Percentiles rank a stretch among this genome's conserved stretches.
Evolutionary conservation across 306 rosid genomes (phyloP).

Genomic region (Begonia masoniana): DNA sequence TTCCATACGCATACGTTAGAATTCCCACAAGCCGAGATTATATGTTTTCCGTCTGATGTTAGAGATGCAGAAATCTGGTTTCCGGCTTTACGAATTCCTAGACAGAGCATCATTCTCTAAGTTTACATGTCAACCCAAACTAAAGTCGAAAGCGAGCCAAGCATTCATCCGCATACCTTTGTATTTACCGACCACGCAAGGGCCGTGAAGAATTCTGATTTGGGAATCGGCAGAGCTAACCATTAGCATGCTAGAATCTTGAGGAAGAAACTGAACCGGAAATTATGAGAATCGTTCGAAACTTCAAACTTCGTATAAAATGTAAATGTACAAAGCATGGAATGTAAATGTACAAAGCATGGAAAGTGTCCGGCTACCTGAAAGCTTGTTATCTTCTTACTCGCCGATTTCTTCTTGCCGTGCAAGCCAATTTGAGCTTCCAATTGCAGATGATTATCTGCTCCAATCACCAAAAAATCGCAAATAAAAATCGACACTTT

Average conservation of each 20-base stretch:
- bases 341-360: no score
- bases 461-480: not conserved
- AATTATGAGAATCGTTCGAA: no score
- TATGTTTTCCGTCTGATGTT: constrained; percentile 83
- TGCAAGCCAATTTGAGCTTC: constrained; percentile 46
- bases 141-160: no score
- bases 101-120: no score
- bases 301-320: no score
- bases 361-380: constrained; percentile 19
- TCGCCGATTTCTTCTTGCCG: constrained; percentile 61
- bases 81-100: constrained; percentile 46
- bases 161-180: not conserved
- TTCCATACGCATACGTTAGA: constrained; percentile 82
- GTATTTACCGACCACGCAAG: constrained; percentile 9
- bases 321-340: no score
- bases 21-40: constrained; percentile 78
- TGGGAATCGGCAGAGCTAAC: constrained; percentile 14
- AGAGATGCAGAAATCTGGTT: constrained; percentile 52
- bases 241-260: constrained; percentile 11
- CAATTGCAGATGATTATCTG: constrained; percentile 62
- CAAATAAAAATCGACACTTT: no score
- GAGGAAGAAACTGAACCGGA: constrained; percentile 8
- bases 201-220: constrained; percentile 14
- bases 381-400: constrained; percentile 78
- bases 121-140: no score